phyloP scores from a whole-genome alignment of 2,329 filamentous ascomycete genomes.

The Dichotomopilus funicola region DNA sequence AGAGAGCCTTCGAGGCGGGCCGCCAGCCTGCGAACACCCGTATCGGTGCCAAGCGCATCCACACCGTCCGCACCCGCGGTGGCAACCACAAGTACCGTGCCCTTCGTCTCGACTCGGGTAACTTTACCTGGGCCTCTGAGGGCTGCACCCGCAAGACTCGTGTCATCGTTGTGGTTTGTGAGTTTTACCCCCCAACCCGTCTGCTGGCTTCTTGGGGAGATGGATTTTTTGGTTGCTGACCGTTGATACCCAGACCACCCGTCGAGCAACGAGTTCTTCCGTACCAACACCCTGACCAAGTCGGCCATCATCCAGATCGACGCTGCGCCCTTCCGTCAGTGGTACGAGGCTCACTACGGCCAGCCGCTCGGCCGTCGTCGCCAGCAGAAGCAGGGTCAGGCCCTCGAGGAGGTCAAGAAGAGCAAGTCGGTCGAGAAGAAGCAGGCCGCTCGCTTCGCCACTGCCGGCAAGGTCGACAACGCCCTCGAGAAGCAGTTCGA shows the following conservation, averaged over 20 bases:
- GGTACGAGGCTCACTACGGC: slow-evolving; percentile 99
- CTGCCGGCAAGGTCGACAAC: slow-evolving; percentile 83
- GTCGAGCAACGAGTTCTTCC: slow-evolving; percentile 99
- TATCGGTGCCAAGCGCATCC: slow-evolving; percentile 64
- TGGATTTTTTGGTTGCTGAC: no score
- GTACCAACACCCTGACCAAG: slow-evolving; percentile 99
- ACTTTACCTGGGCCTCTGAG: slow-evolving; percentile 99
- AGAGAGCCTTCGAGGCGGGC: slow-evolving; percentile 98
- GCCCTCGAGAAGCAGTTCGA: slow-evolving; percentile 98
- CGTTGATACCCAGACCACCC: no score
- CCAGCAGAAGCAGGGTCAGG: slow-evolving; percentile 71
- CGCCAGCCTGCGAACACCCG: slow-evolving; percentile 99
- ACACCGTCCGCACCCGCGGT: slow-evolving; percentile 44
- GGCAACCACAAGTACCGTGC: slow-evolving; percentile 99
- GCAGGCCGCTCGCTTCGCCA: slow-evolving; percentile 80
- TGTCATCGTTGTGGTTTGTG: slow-evolving; percentile 87
- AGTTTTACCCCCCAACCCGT: slow-evolving; percentile 4
- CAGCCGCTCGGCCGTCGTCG: slow-evolving; percentile 80
- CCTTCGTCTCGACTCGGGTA: slow-evolving; percentile 95
- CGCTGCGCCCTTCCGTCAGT: slow-evolving; percentile 97
- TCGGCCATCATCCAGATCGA: slow-evolving; percentile 98
- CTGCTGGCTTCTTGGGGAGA: not conserved
- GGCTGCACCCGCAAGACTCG: slow-evolving; percentile 97
- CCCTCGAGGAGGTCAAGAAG: slow-evolving; percentile 75
- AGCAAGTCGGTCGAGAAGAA: slow-evolving; percentile 94